Evolutionary conservation across 768 basidiomycete species (phyloP).

Genomic region (Rossbeevera mucosa): DNA sequence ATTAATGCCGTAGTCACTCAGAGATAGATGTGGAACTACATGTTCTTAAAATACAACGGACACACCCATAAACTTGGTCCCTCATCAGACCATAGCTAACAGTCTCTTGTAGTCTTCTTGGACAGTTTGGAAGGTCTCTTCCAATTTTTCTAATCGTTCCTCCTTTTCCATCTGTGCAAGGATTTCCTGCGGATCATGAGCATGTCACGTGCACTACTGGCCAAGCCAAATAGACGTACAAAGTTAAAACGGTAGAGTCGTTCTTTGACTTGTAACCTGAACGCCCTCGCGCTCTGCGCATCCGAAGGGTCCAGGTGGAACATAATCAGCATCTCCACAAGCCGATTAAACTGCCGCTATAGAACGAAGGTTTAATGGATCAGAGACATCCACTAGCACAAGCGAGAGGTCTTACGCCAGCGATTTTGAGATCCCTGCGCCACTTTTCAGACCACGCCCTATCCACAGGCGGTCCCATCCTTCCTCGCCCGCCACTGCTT

Average conservation of each 20-base stretch:
- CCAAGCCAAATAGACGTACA: constrained; percentile 45
- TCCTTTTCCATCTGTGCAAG: constrained; percentile 83
- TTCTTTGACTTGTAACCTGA: constrained; percentile 90
- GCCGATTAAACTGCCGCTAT: constrained; percentile 89
- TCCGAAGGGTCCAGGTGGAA: constrained; percentile 63
- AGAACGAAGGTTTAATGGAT: not conserved
- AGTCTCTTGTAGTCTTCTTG: constrained; percentile 82
- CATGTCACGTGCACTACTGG: not conserved
- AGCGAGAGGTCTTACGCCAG: constrained; percentile 54
- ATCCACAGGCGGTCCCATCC: constrained; percentile 73
- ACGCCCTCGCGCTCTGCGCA: constrained; percentile 51
- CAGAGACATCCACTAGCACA: not conserved
- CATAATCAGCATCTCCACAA: constrained; percentile 88
- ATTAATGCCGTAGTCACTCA: constrained; percentile 7
- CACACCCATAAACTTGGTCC: constrained; percentile 3
- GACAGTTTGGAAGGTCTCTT: constrained; percentile 89
- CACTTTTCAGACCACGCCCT: constrained; percentile 75
- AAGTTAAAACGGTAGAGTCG: constrained; percentile 93
- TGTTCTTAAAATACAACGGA: constrained; percentile 8
- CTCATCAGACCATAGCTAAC: constrained; percentile 44
- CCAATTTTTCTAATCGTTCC: constrained; percentile 83
- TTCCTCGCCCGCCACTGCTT: constrained; percentile 39
- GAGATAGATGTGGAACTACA: not conserved
- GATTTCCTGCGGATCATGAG: constrained; percentile 55
- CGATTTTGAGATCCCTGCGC: constrained; percentile 83